phyloP scores from a whole-genome alignment of 495 filamentous ascomycete genomes.

The Hypoxylon lienhwacheense region DNA sequence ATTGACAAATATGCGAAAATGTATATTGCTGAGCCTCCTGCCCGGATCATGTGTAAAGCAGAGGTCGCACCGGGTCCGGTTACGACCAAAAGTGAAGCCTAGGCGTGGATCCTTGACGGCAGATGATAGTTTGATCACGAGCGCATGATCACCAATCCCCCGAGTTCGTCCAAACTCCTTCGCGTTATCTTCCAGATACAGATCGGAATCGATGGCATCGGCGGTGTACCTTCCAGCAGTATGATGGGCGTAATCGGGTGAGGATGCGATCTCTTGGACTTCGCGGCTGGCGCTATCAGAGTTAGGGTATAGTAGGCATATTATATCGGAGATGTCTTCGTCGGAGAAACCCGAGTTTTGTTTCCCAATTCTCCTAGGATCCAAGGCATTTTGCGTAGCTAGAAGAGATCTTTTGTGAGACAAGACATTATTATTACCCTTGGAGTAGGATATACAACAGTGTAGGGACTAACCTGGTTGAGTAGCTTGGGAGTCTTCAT shows the following conservation, averaged over 20 bases:
- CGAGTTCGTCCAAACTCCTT: constrained; percentile 49
- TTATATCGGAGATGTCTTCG: constrained; percentile 80
- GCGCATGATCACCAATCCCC: constrained; percentile 62
- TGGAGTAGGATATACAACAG: neutral
- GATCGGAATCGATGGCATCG: constrained; percentile 54
- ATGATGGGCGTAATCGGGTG: constrained; percentile 42
- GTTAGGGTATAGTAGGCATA: constrained; percentile 83
- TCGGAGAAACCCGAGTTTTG: constrained; percentile 77
- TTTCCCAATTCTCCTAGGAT: constrained; percentile 74
- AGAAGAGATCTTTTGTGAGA: constrained; percentile 31
- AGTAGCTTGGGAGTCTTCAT: constrained; percentile 38
- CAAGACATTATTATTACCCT: constrained; percentile 3
- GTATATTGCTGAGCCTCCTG: constrained; percentile 77
- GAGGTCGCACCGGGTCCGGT: constrained; percentile 70
- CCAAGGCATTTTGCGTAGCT: constrained; percentile 79
- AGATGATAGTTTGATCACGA: constrained; percentile 80
- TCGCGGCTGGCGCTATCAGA: constrained; percentile 70
- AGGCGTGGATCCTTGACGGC: constrained; percentile 59
- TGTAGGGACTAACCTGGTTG: constrained; percentile 35
- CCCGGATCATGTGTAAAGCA: constrained; percentile 60
- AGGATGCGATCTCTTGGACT: constrained; percentile 56
- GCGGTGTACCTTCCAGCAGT: constrained; percentile 44
- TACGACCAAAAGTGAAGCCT: constrained; percentile 88
- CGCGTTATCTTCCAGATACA: constrained; percentile 44
- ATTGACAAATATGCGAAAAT: constrained; percentile 90